Conservation (phyloP, 2,329 filamentous ascomycete species). For the Fusarium verrucosum region DNA sequence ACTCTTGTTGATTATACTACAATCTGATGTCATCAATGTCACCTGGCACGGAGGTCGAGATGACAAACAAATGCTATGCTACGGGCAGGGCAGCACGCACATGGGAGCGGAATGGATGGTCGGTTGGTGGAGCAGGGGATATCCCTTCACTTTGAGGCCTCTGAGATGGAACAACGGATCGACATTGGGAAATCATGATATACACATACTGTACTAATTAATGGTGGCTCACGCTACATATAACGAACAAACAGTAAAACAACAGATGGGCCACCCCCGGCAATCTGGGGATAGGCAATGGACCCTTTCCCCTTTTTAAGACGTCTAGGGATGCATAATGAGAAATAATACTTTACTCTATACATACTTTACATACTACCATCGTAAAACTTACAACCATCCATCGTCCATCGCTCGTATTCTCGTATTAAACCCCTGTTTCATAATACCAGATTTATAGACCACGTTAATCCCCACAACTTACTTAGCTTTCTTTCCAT, state of each 20-base stretch:
- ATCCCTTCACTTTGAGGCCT: constrained; percentile 18
- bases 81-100: neutral
- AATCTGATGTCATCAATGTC: constrained; percentile 2
- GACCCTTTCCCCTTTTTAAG: neutral
- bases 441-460: neutral
- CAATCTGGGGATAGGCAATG: constrained; percentile 7
- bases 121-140: neutral
- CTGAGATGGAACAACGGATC: constrained; percentile 21
- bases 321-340: neutral
- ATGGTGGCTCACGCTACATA: constrained; percentile 38
- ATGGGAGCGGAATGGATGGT: neutral
- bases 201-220: constrained; percentile 39
- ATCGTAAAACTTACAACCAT: constrained; percentile 5
- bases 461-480: constrained; percentile 18
- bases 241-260: constrained; percentile 9
- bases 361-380: no score
- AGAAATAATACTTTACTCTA: constrained; percentile 16
- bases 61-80: neutral
- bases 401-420: neutral
- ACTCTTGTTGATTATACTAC: constrained; percentile 10
- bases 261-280: constrained; percentile 12
- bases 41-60: constrained; percentile 4
- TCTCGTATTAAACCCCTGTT: constrained; percentile 11
- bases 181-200: constrained; percentile 36
- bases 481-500: neutral